Evolutionary conservation across 192 early-diverging fungal genomes (phyloP).

Genomic region (Mortierella hygrophila): DNA sequence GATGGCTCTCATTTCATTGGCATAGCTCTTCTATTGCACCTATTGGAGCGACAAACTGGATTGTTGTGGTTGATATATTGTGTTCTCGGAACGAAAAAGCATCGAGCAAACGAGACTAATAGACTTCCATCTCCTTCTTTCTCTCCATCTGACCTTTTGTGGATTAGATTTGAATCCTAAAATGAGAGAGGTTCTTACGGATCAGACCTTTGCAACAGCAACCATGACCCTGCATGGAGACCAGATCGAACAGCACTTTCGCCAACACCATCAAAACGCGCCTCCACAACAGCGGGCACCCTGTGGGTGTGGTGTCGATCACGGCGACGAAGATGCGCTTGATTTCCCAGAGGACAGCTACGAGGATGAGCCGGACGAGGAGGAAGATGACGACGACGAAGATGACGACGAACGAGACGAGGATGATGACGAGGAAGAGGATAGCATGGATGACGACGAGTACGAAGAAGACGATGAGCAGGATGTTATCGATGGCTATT

Average conservation of each 20-base stretch:
- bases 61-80: neutral
- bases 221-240: slow-evolving; percentile 30
- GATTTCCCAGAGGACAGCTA: slow-evolving; percentile 56
- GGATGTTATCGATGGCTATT: slow-evolving; percentile 52
- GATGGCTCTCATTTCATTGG: neutral
- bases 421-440: slow-evolving; percentile 35
- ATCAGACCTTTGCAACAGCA: slow-evolving; percentile 44
- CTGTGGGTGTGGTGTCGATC: slow-evolving; percentile 38
- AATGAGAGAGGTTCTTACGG: slow-evolving; percentile 52
- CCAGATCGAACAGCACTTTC: slow-evolving; percentile 34
- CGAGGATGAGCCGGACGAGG: slow-evolving; percentile 53
- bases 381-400: slow-evolving; percentile 43
- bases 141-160: neutral
- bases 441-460: slow-evolving; percentile 46
- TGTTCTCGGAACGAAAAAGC: neutral
- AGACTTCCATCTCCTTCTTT: neutral
- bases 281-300: slow-evolving; percentile 23
- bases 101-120: neutral
- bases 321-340: slow-evolving; percentile 32
- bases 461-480: slow-evolving; percentile 54
- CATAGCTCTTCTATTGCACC: neutral
- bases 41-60: neutral
- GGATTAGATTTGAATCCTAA: slow-evolving; percentile 46
- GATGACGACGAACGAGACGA: slow-evolving; percentile 34
- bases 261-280: slow-evolving; percentile 27